phyloP scores from a whole-genome alignment of 179 eudicot genomes.

The Heliamphora pulchella region DNA sequence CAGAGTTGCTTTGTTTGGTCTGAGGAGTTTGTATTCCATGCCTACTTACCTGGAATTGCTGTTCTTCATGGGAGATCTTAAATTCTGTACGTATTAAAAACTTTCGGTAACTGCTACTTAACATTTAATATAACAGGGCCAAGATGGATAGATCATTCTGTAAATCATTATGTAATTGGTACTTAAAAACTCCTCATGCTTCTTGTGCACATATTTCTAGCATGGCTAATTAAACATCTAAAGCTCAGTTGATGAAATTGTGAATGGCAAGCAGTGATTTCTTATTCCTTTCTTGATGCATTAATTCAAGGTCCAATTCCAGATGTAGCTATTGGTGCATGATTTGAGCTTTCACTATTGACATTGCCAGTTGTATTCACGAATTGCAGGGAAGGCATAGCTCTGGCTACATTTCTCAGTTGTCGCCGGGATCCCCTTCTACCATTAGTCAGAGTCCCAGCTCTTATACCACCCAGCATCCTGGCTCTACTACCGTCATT shows the following conservation, averaged over 20 bases:
- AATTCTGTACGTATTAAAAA: neutral
- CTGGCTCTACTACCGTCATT: constrained; percentile 37
- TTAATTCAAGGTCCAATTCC: neutral
- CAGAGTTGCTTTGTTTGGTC: neutral
- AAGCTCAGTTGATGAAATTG: constrained; percentile 8
- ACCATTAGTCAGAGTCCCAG: constrained; percentile 48
- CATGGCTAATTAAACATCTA: neutral
- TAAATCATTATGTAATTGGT: neutral
- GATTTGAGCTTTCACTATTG: constrained; percentile 12
- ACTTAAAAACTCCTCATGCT: neutral
- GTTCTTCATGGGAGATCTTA: neutral
- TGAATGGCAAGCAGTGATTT: neutral
- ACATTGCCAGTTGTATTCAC: constrained; percentile 12
- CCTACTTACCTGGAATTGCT: neutral
- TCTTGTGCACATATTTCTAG: neutral
- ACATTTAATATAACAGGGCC: neutral
- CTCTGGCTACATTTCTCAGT: constrained; percentile 36
- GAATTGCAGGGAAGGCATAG: constrained; percentile 46
- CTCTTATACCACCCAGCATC: constrained; percentile 39
- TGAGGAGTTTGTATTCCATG: neutral
- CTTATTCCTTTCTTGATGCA: neutral
- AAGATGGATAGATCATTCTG: neutral
- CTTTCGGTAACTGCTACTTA: neutral
- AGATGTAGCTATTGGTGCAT: constrained; percentile 4
- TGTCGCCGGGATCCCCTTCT: constrained; percentile 44